These are phyloP conservation scores for Carex arenaria DNA, from an alignment of 202 grass and related monocot species.

Conservation along the genomic window DNA sequence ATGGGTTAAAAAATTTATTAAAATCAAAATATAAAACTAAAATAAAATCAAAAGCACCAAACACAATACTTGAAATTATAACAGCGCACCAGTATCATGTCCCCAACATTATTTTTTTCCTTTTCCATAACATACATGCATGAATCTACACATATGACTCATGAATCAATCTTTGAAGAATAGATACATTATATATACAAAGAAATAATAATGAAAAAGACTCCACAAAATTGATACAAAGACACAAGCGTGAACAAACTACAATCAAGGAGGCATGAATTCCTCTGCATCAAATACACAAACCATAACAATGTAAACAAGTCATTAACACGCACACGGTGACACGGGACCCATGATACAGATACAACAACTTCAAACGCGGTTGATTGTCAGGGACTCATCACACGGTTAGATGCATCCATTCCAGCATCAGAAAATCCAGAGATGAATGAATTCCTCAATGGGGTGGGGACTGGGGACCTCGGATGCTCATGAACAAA, in stretches of 20 bases:
- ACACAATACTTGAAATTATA: background rate
- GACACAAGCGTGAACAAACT: background rate
- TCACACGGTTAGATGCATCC: background rate
- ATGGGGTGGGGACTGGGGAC: background rate
- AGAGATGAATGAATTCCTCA: background rate
- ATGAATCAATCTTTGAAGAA: background rate
- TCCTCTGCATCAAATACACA: background rate
- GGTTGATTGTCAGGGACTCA: background rate
- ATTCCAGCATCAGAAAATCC: background rate
- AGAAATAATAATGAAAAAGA: background rate
- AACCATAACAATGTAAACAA: background rate
- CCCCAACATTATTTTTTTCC: background rate
- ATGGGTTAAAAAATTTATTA: background rate
- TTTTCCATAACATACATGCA: background rate
- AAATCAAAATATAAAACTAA: background rate
- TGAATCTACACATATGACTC: background rate
- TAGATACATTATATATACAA: background rate
- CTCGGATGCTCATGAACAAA: background rate
- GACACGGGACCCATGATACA: background rate
- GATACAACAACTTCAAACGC: background rate
- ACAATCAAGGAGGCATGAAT: background rate
- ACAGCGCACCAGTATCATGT: background rate
- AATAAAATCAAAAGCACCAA: background rate
- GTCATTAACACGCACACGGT: background rate
- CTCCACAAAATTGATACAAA: background rate